Percentiles rank a stretch among this genome's conserved stretches.
These are phyloP conservation scores for Chamaecyparis obtusa DNA, from an alignment of 75 land plant species.

Conservation along the genomic window DNA sequence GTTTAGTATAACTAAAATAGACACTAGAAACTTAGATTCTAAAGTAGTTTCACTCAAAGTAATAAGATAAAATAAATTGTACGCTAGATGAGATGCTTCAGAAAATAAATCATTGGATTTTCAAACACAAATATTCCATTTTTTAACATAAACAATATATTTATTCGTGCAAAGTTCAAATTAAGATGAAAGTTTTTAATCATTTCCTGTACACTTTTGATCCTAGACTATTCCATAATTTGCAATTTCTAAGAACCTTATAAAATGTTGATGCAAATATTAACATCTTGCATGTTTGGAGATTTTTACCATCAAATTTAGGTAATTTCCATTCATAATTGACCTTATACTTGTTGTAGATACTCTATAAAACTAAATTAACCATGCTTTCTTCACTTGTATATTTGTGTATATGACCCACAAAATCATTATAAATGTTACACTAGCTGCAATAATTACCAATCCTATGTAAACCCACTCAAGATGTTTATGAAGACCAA, in stretches of 20 bases:
- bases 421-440: too few species aligned
- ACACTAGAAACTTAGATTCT: slow-evolving; percentile 26
- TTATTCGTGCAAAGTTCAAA: slow-evolving; percentile 35
- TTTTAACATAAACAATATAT: slow-evolving; percentile 26
- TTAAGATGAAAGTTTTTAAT: slow-evolving; percentile 22
- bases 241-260: slow-evolving; percentile 7
- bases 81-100: slow-evolving; percentile 37
- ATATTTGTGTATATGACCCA: too few species aligned
- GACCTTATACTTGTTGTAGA: slow-evolving; percentile 36
- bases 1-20: slow-evolving; percentile 26
- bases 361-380: slow-evolving; percentile 25
- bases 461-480: too few species aligned
- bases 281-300: slow-evolving; percentile 20
- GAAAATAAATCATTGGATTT: slow-evolving; percentile 12
- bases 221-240: neutral
- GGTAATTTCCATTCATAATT: slow-evolving; percentile 34
- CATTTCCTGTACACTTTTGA: slow-evolving; percentile 8
- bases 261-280: slow-evolving; percentile 29
- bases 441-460: too few species aligned
- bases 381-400: slow-evolving; percentile 11
- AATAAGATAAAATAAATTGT: slow-evolving; percentile 42
- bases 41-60: slow-evolving; percentile 25
- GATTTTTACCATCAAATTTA: slow-evolving; percentile 13
- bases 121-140: slow-evolving; percentile 26
- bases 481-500: too few species aligned